These are phyloP conservation scores for Trichomonascaceae sp. DNA, from an alignment of 1,139 yeast genomes.

Conservation along the genomic window DNA sequence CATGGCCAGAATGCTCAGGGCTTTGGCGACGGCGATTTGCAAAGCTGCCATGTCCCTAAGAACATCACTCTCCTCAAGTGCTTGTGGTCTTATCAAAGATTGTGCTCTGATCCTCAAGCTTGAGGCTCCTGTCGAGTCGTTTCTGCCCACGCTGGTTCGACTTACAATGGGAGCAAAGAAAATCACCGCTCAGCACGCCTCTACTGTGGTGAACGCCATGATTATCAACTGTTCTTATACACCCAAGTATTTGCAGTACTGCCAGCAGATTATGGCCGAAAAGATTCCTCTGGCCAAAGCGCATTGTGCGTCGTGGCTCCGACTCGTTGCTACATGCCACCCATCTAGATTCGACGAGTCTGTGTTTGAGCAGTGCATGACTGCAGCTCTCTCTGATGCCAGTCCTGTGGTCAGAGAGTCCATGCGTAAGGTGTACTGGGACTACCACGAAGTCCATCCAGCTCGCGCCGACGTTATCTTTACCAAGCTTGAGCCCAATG, in stretches of 20 bases:
- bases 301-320: conserved; percentile 60
- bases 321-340: conserved; percentile 39
- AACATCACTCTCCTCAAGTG: conserved; percentile 67
- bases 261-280: conserved; percentile 46
- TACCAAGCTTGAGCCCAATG: conserved; percentile 32
- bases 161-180: conserved; percentile 66
- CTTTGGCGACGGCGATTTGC: conserved; percentile 45
- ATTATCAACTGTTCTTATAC: conserved; percentile 43
- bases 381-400: conserved; percentile 62
- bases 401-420: conserved; percentile 69
- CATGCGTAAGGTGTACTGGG: conserved; percentile 68
- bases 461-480: conserved; percentile 28
- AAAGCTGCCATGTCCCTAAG: conserved; percentile 65
- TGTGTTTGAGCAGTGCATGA: conserved; percentile 37
- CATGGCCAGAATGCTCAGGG: conserved; percentile 32
- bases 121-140: conserved; percentile 51
- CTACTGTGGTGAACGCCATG: conserved; percentile 50
- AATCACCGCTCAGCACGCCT: conserved; percentile 66
- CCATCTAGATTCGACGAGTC: conserved; percentile 31
- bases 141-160: conserved; percentile 45
- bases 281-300: conserved; percentile 60
- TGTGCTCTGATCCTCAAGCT: conserved; percentile 40
- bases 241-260: conserved; percentile 38
- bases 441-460: conserved; percentile 39
- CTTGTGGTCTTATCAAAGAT: conserved; percentile 74